These are phyloP conservation scores for Prunus mira DNA, from an alignment of 306 rosid species.

Conservation along the genomic window DNA sequence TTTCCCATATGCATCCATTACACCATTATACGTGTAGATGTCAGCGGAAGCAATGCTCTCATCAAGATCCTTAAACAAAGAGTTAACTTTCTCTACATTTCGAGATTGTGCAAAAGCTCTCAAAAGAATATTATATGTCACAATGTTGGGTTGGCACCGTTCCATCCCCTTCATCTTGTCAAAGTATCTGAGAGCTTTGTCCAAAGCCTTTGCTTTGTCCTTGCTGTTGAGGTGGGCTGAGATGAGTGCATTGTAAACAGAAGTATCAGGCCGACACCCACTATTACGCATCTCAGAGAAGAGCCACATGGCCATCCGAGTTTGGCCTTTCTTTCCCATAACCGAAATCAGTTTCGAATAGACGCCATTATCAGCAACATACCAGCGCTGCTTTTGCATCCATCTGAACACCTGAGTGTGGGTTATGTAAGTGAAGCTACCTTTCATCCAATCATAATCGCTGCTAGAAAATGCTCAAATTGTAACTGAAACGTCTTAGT, in stretches of 20 bases:
- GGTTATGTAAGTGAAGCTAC: constrained; percentile 26
- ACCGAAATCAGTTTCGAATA: constrained; percentile 85
- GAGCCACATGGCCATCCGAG: constrained; percentile 92
- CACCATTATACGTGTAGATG: constrained; percentile 80
- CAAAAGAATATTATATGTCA: constrained; percentile 81
- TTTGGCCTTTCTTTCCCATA: constrained; percentile 93
- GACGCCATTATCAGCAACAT: constrained; percentile 83
- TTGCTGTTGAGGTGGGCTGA: constrained; percentile 81
- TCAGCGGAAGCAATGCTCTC: constrained; percentile 75
- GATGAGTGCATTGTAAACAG: constrained; percentile 84
- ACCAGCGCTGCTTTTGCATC: constrained; percentile 98
- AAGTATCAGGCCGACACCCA: constrained; percentile 86
- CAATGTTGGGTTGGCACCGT: constrained; percentile 80
- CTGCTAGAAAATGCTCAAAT: neutral
- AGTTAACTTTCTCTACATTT: constrained; percentile 54
- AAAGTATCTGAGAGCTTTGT: constrained; percentile 68
- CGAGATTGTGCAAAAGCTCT: constrained; percentile 86
- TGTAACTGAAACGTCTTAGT: neutral
- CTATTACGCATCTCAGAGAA: constrained; percentile 93
- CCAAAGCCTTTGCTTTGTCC: constrained; percentile 77
- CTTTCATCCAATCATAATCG: constrained; percentile 1
- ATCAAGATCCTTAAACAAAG: constrained; percentile 79
- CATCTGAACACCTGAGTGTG: constrained; percentile 87
- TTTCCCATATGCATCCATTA: constrained; percentile 92
- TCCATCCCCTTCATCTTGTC: constrained; percentile 92